Base-by-base conservation (phyloP, 441 rosid species). In the Eruca vesicaria region DNA sequence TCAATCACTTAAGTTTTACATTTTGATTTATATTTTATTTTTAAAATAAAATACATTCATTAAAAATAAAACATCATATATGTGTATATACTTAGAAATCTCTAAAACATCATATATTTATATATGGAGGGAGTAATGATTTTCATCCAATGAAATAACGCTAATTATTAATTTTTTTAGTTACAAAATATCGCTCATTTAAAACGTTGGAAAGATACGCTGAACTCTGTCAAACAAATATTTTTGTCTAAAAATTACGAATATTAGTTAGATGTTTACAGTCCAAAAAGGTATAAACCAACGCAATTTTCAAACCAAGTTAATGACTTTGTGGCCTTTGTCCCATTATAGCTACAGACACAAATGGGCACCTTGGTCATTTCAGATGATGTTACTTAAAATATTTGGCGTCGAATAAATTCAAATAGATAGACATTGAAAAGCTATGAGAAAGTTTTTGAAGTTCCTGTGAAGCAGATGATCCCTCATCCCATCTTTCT, bases 401-500 rank as follows among this genome's bases (percentile, higher is more conserved):
- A 64, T 33, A 31, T 33, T 48, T 50, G 69, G 16, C 31, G 64
- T 66, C 72, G 45, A 36, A 65, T 70, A 77, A 71, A 59, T 66
- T 63, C 69, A 77, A 77, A 65, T 63, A 78, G 84, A 80, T 62
- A 75, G 81, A 45, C 82, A 79, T 32, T 55, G 79, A 59, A 63
- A 68, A 41, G 79, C 72, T 79, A 50, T 67, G 56, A 69, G 52
- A 63, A 36, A 41, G 61, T 53, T 68, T 28, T 32, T 66, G 21
- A 53, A 82, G 78, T 68, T 79, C 65, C 76, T 78, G 83, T 74
- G 84, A 79, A 81, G 66, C 70, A 81, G 85, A 73, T 83, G 87
- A 87, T 86, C 88, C 77, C 67, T 83, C 86, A 87, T 86, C 88
- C 77, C 67, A 80, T 83, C 71, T 85, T 80, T 80, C 81, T 63